Evolutionary conservation across 2,329 filamentous ascomycete species (phyloP).

Genomic region (Paraphaeosphaeria sporulosa): DNA sequence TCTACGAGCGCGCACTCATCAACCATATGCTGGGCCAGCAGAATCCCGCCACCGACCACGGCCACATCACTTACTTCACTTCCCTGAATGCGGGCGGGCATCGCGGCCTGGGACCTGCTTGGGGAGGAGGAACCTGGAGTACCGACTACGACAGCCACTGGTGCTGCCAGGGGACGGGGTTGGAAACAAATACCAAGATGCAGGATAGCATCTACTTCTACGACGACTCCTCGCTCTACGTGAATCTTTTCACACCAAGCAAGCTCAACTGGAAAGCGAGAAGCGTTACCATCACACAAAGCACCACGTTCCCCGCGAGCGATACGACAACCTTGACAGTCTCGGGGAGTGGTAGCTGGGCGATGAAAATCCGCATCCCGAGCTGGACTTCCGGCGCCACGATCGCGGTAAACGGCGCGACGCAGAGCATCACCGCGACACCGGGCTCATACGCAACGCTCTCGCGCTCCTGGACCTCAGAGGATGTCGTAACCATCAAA

Average conservation of each 20-base stretch:
- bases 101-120: slow-evolving; percentile 59
- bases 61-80: slow-evolving; percentile 63
- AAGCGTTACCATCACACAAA: slow-evolving; percentile 53
- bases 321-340: slow-evolving; percentile 54
- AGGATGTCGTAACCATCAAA: slow-evolving; percentile 54
- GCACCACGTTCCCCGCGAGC: slow-evolving; percentile 53
- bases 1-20: slow-evolving; percentile 59
- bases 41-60: slow-evolving; percentile 54
- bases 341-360: slow-evolving; percentile 41
- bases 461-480: slow-evolving; percentile 52
- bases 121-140: slow-evolving; percentile 63
- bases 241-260: slow-evolving; percentile 61
- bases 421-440: slow-evolving; percentile 24
- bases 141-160: slow-evolving; percentile 63
- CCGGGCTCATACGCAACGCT: slow-evolving; percentile 55
- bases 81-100: slow-evolving; percentile 57
- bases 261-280: slow-evolving; percentile 55
- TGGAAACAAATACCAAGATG: slow-evolving; percentile 63
- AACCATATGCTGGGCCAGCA: slow-evolving; percentile 62
- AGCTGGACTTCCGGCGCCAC: slow-evolving; percentile 53
- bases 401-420: slow-evolving; percentile 54
- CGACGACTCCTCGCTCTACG: slow-evolving; percentile 53
- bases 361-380: slow-evolving; percentile 57
- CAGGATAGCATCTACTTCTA: slow-evolving; percentile 63
- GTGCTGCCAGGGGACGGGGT: slow-evolving; percentile 62